Evolutionary conservation across 805 yeast genomes (phyloP).

Genomic region (Starmerella sirachaensis): DNA sequence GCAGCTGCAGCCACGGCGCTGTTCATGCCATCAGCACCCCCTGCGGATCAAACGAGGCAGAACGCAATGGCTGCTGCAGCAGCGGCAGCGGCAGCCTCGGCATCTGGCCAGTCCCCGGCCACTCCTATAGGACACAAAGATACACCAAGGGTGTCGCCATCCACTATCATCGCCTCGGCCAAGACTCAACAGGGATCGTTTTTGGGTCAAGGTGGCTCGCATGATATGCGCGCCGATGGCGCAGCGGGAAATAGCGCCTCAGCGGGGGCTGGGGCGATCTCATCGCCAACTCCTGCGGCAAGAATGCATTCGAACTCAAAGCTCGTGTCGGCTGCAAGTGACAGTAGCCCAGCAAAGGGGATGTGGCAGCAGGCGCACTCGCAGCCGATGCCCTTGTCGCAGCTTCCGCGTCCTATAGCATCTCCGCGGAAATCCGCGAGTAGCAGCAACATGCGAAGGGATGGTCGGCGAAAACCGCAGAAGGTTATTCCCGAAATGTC

Average conservation of each 20-base stretch:
- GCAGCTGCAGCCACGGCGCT: conserved; percentile 21
- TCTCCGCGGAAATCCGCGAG: conserved; percentile 17
- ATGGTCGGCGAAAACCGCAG: conserved; percentile 12
- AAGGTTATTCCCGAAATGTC: conserved; percentile 25
- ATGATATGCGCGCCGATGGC: background rate
- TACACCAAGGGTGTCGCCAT: conserved; percentile 16
- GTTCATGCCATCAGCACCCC: conserved; percentile 8
- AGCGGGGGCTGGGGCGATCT: conserved; percentile 4
- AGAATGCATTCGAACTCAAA: conserved; percentile 22
- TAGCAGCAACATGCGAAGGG: conserved; percentile 10
- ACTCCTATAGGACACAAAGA: conserved; percentile 9
- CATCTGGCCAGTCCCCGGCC: conserved; percentile 7
- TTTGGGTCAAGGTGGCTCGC: no score
- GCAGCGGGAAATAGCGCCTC: background rate
- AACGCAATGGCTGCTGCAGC: conserved; percentile 20
- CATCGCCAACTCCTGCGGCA: conserved; percentile 28
- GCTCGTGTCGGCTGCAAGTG: conserved; percentile 26
- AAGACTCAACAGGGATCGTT: conserved; percentile 1
- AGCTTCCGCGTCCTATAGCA: conserved; percentile 10
- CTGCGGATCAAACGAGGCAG: conserved; percentile 6
- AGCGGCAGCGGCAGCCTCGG: conserved; percentile 20
- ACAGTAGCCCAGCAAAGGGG: conserved; percentile 27
- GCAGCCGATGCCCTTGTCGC: conserved; percentile 8
- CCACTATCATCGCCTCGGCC: conserved; percentile 18
- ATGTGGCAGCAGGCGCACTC: conserved; percentile 18